Percentiles rank a stretch among this genome's conserved stretches.
Evolutionary conservation across 768 basidiomycete genomes (phyloP).

Genomic region (Lentinula boryana): DNA sequence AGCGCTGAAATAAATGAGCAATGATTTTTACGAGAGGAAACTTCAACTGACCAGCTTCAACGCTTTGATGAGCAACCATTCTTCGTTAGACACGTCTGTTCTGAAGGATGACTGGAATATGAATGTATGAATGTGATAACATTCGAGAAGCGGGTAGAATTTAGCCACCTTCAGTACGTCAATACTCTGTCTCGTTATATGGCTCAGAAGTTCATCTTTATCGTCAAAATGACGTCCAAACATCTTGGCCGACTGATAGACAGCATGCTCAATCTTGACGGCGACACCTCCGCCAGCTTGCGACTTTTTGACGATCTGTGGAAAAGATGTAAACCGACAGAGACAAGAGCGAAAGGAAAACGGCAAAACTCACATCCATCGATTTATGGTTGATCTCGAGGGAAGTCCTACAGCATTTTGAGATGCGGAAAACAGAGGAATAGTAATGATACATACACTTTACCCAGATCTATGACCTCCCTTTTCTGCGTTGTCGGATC

Average conservation of each 20-base stretch:
- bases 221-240: conserved; percentile 96
- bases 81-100: conserved; percentile 81
- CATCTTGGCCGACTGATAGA: conserved; percentile 93
- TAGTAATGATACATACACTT: conserved; percentile 59
- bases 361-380: conserved; percentile 50
- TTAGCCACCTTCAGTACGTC: conserved; percentile 85
- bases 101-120: conserved; percentile 70
- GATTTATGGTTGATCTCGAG: conserved; percentile 97
- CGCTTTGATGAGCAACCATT: conserved; percentile 89
- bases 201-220: conserved; percentile 89
- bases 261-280: conserved; percentile 96
- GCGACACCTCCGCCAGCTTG: conserved; percentile 97
- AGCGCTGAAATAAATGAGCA: conserved; percentile 17
- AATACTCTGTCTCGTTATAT: conserved; percentile 88
- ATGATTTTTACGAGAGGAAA: conserved; percentile 17
- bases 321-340: conserved; percentile 1
- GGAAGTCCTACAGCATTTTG: conserved; percentile 59
- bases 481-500: conserved; percentile 85
- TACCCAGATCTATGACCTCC: conserved; percentile 88
- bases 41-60: conserved; percentile 57
- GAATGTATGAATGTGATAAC: not conserved
- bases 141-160: not conserved
- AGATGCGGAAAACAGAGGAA: conserved; percentile 4
- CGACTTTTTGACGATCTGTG: conserved; percentile 82
- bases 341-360: not conserved